Evolutionary conservation across 2,329 filamentous ascomycete genomes (phyloP), one percentile per base, ranked within the genome.

Genomic region (Graphiopsis chlorocephala): DNA sequence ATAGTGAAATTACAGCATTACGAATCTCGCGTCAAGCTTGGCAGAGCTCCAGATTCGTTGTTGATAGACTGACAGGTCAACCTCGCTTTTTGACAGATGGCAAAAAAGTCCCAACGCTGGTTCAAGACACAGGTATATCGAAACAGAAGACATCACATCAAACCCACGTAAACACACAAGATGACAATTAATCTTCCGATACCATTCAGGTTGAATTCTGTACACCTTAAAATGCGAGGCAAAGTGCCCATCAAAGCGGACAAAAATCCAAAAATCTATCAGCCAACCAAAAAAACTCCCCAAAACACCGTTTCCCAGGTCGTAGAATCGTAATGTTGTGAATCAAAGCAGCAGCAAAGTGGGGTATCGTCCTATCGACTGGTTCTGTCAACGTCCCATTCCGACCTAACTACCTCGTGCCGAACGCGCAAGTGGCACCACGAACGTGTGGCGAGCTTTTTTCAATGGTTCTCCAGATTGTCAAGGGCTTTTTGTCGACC

Each of bases 401-500:
- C 29, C 50, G 31, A 53, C 26, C 29, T 31, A 53, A n/a, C 38
- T 45, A 45, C 38, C 50, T 53, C 28, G 14, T 20, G 26, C 15
- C 29, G 14, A 28, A 29, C 17, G 50, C 50, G 17, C n/a, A 45
- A 45, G 38, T 20, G 38, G 7, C n/a, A 20, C 38, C 8, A 28
- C 20, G n/a, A 53, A 20, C 17, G 11, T 29, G 14, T 31, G 28
- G 26, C n/a, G 14, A 28, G 26, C 26, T 20, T 14, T 12, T 57
- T 20, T 61, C 45, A 61, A 10, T 38, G 35, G 42, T 45, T 52
- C 31, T 61, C 59, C 15, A 53, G 23, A 28, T 53, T 31, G 26
- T 53, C 28, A 11, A 62, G 60, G 3, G 60, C 60, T 45, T 45
- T 35, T 17, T 62, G 33, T 23, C 60, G 45, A 38, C 60, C 55